Evolutionary conservation across 495 filamentous ascomycete species (phyloP).

Genomic region (Tuber umbilicatum): DNA sequence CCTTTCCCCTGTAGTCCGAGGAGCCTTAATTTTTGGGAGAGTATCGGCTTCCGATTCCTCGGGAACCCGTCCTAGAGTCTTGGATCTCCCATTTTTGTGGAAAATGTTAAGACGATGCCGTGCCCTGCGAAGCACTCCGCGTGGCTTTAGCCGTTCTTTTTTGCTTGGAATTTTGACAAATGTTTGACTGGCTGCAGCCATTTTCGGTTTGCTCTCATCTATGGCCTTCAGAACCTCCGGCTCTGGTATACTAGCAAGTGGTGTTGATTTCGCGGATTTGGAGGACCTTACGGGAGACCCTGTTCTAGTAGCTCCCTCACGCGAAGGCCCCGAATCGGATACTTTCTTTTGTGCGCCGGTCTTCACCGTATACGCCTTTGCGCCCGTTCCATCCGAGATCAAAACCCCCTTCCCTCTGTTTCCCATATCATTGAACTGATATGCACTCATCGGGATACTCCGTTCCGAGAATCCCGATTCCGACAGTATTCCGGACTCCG

Average conservation of each 20-base stretch:
- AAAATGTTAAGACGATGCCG: not conserved
- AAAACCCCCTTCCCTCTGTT: not conserved
- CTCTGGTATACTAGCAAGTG: not conserved
- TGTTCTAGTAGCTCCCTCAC: not conserved
- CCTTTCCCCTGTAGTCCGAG: too few species aligned
- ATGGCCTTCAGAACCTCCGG: not conserved
- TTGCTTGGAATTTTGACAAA: not conserved
- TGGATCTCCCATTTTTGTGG: too few species aligned
- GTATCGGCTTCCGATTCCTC: too few species aligned
- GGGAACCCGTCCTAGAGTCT: too few species aligned
- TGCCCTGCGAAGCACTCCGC: not conserved
- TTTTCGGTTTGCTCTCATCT: not conserved
- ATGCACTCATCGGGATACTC: conserved; percentile 1
- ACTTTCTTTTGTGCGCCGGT: not conserved
- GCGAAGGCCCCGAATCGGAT: not conserved
- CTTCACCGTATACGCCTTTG: not conserved
- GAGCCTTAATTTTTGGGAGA: too few species aligned
- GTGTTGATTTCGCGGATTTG: not conserved
- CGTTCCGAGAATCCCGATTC: not conserved
- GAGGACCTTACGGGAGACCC: not conserved
- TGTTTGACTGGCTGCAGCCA: not conserved
- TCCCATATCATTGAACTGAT: not conserved
- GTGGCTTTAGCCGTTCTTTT: not conserved
- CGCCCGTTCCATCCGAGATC: not conserved
- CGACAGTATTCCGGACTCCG: not conserved